Percentiles rank a stretch among this genome's conserved stretches.
Conservation (phyloP, 2,329 filamentous ascomycete genomes). For the Chlorencoelia australis region DNA sequence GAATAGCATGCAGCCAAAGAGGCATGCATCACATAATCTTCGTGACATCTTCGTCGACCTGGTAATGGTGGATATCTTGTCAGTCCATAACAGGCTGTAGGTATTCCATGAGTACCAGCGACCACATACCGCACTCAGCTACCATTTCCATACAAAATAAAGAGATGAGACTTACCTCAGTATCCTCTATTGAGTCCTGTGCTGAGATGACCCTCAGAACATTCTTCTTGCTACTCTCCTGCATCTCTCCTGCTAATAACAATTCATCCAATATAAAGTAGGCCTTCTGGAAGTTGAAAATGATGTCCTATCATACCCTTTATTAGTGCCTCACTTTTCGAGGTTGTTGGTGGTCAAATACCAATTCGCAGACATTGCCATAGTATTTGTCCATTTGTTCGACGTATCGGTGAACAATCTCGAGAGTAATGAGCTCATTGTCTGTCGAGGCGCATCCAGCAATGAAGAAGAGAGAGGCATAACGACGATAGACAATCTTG, state of each 20-base stretch:
- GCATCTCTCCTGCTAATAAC: constrained; percentile 87
- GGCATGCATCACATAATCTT: constrained; percentile 27
- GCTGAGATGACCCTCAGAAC: constrained; percentile 91
- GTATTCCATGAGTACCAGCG: constrained; percentile 24
- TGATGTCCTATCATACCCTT: constrained; percentile 36
- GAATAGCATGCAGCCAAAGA: constrained; percentile 14
- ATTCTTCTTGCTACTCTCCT: constrained; percentile 99
- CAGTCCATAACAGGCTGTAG: constrained; percentile 38
- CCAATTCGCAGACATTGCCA: constrained; percentile 94
- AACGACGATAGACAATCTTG: constrained; percentile 97
- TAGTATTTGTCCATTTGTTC: constrained; percentile 99
- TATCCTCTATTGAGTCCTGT: constrained; percentile 95
- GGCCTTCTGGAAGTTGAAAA: constrained; percentile 99
- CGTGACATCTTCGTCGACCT: constrained; percentile 30
- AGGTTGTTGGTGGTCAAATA: constrained; percentile 10
- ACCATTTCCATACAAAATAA: too few species aligned
- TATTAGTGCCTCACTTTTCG: too few species aligned
- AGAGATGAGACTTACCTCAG: constrained; percentile 81
- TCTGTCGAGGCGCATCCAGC: constrained; percentile 94
- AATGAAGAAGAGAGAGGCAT: constrained; percentile 98
- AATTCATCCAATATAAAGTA: constrained; percentile 99
- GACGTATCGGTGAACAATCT: constrained; percentile 98
- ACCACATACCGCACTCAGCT: not conserved
- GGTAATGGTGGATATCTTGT: constrained; percentile 39
- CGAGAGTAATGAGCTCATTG: constrained; percentile 95